Percentiles rank a stretch among this genome's conserved stretches.
These are phyloP conservation scores for Symbiodinium pilosum DNA, from an alignment of 73 alveolate genomes.

Conservation along the genomic window DNA sequence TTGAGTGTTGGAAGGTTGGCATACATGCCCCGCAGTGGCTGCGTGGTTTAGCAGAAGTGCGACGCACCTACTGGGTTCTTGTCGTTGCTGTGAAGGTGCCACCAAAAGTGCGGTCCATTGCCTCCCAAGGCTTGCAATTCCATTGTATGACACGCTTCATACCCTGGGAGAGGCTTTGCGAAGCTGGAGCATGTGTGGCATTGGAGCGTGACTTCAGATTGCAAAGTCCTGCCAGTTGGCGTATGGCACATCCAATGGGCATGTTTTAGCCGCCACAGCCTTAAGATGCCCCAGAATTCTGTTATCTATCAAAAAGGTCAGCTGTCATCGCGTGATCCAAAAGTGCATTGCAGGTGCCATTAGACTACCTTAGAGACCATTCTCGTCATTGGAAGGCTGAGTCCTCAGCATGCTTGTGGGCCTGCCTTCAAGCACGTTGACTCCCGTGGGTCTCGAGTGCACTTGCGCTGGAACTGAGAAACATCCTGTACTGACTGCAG, in stretches of 20 bases:
- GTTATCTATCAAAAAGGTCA: not conserved
- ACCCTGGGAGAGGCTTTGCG: slow-evolving; percentile 42
- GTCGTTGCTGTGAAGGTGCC: not conserved
- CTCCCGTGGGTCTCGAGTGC: too few relatives aligned
- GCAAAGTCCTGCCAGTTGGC: slow-evolving; percentile 19
- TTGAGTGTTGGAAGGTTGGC: slow-evolving; percentile 7
- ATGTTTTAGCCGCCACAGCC: slow-evolving; percentile 13
- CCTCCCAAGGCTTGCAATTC: slow-evolving; percentile 57
- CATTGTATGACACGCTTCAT: slow-evolving; percentile 69
- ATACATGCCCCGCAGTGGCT: slow-evolving; percentile 38
- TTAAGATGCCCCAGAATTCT: not conserved
- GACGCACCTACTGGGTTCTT: not conserved
- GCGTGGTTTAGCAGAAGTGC: slow-evolving; percentile 62
- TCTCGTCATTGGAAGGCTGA: slow-evolving; percentile 60
- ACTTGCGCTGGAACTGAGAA: not conserved
- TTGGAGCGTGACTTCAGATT: not conserved
- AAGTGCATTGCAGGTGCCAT: slow-evolving; percentile 72
- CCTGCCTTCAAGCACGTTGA: too few relatives aligned
- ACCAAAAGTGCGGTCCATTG: not conserved
- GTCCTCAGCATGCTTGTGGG: not conserved
- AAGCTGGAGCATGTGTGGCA: too few relatives aligned
- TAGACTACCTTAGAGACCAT: slow-evolving; percentile 64
- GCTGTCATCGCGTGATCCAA: too few relatives aligned
- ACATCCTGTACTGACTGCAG: not conserved
- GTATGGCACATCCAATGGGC: slow-evolving; percentile 32